Conservation (phyloP, 2,329 filamentous ascomycete genomes). For the Diaporthe sp. region DNA sequence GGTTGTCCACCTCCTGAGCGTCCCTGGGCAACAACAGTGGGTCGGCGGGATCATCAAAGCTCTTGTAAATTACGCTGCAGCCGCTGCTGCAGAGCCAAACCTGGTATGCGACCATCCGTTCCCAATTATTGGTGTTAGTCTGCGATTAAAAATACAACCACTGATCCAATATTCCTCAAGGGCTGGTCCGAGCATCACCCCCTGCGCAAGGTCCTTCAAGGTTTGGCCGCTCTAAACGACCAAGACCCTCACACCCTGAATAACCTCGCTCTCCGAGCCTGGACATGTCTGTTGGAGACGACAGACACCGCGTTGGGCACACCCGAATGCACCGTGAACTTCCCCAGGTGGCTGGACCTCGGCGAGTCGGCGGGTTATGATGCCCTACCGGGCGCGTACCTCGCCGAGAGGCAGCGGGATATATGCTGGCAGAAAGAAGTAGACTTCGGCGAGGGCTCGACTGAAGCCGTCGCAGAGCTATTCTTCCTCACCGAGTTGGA, state of each 20-base stretch:
- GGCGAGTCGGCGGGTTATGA: slow-evolving; percentile 33
- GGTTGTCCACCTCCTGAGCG: slow-evolving; percentile 17
- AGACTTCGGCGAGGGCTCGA: background rate
- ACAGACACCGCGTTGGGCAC: slow-evolving; percentile 7
- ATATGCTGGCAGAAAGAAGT: slow-evolving; percentile 5
- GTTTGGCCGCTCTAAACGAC: background rate
- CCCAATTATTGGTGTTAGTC: background rate
- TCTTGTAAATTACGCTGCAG: slow-evolving; percentile 32
- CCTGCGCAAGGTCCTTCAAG: slow-evolving; percentile 20
- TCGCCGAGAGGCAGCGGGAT: slow-evolving; percentile 13
- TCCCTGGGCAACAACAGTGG: background rate
- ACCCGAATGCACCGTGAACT: background rate
- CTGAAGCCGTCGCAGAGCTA: slow-evolving; percentile 8
- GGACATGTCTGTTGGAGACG: slow-evolving; percentile 31
- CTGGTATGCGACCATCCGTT: background rate
- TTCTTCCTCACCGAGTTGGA: slow-evolving; percentile 36
- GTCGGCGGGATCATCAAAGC: slow-evolving; percentile 5
- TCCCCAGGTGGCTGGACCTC: slow-evolving; percentile 31
- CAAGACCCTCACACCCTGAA: slow-evolving; percentile 13
- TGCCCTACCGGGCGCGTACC: slow-evolving; percentile 6
- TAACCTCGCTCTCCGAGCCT: slow-evolving; percentile 19
- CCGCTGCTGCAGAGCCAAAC: slow-evolving; percentile 12
- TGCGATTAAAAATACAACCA: background rate
- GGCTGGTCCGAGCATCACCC: slow-evolving; percentile 33
- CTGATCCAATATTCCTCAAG: background rate